These are phyloP conservation scores for Marchantia polymorpha DNA, from an alignment of 225 moss, liverwort and hornwort species.

Conservation along the genomic window DNA sequence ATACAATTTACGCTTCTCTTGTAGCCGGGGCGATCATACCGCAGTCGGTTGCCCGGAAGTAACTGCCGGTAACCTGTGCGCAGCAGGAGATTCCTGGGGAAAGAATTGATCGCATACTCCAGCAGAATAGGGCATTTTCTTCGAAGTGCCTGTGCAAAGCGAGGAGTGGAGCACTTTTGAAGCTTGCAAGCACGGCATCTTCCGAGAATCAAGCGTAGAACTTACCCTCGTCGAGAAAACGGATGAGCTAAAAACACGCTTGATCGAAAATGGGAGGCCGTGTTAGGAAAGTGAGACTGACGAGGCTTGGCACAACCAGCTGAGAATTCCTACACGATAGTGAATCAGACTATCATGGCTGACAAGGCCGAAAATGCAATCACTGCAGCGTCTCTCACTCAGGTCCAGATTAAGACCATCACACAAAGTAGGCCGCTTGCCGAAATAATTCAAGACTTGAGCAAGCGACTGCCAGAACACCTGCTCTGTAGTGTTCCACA, in stretches of 20 bases:
- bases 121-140: not conserved
- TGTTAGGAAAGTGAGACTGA: too few relatives aligned
- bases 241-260: too few relatives aligned
- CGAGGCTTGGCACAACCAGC: not conserved
- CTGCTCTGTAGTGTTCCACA: slow-evolving; percentile 17
- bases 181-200: too few relatives aligned
- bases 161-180: not conserved
- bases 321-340: not conserved
- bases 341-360: not conserved
- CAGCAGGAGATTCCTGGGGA: not conserved
- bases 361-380: slow-evolving; percentile 16
- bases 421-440: slow-evolving; percentile 7
- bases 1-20: not conserved
- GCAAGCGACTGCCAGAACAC: slow-evolving; percentile 18
- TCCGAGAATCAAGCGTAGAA: too few relatives aligned
- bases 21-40: not conserved
- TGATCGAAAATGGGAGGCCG: too few relatives aligned
- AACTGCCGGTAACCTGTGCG: not conserved
- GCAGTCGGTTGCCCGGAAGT: not conserved
- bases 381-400: not conserved
- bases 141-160: not conserved
- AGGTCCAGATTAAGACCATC: not conserved
- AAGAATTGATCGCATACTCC: not conserved
- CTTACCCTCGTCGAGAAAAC: too few relatives aligned
- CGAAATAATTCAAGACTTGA: slow-evolving; percentile 25